These are phyloP conservation scores for Xylaria intraflava DNA, from an alignment of 495 filamentous ascomycete species.

Conservation along the genomic window DNA sequence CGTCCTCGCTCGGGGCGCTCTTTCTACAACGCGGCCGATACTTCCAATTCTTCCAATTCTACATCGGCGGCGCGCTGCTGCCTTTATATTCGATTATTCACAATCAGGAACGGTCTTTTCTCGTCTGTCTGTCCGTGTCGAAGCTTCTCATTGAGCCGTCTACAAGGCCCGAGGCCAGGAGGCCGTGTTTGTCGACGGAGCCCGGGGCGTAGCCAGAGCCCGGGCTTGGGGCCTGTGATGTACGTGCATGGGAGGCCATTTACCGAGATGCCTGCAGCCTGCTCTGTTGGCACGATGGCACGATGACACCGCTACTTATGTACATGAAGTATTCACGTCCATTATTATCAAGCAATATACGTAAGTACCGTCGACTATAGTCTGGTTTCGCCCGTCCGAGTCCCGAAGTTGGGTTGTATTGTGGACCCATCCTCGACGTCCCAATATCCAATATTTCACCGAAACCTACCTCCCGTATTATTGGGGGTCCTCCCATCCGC, in stretches of 20 bases:
- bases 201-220: neutral
- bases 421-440: constrained; percentile 2
- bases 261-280: constrained; percentile 14
- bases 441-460: constrained; percentile 10
- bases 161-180: neutral
- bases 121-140: too few species aligned
- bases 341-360: too few species aligned
- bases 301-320: constrained; percentile 4
- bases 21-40: constrained; percentile 13
- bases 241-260: constrained; percentile 9
- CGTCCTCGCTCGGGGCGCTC: constrained; percentile 16
- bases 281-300: constrained; percentile 11
- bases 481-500: neutral
- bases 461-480: constrained; percentile 9
- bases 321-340: constrained; percentile 1
- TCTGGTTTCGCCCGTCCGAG: neutral
- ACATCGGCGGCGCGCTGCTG: constrained; percentile 10
- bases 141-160: constrained; percentile 4
- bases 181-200: neutral
- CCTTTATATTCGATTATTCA: constrained; percentile 8
- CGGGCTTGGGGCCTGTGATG: constrained; percentile 1
- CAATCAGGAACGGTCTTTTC: too few species aligned
- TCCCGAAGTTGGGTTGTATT: constrained; percentile 6
- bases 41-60: too few species aligned
- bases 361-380: neutral